These are phyloP conservation scores for Helianthus tuberosus DNA, from an alignment of 129 eudicot species.

Conservation along the genomic window DNA sequence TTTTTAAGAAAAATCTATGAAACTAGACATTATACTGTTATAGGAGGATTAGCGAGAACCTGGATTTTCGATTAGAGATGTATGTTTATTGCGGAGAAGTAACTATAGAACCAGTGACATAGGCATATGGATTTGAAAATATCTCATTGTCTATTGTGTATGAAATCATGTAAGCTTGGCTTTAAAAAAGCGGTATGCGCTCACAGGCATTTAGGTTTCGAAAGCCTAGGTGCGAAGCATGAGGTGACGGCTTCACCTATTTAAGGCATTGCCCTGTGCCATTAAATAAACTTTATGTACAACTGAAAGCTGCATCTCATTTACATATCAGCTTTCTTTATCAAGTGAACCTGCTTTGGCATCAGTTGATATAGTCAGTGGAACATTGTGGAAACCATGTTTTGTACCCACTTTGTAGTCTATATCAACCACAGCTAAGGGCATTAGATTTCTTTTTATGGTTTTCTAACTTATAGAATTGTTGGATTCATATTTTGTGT, in stretches of 20 bases:
- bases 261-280: not conserved
- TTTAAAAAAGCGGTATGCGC: not conserved
- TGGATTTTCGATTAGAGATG: too few relatives aligned
- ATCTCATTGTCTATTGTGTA: constrained; percentile 2
- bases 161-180: not conserved
- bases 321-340: not conserved
- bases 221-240: too few relatives aligned
- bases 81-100: too few relatives aligned
- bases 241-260: not conserved
- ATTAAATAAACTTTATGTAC: not conserved
- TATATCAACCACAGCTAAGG: constrained; percentile 11
- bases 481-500: constrained; percentile 5
- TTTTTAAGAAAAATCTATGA: too few relatives aligned
- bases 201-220: not conserved
- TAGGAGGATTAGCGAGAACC: too few relatives aligned
- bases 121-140: not conserved
- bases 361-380: not conserved
- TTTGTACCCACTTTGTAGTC: constrained; percentile 1
- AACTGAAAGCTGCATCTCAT: not conserved
- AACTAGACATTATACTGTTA: too few relatives aligned
- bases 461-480: not conserved
- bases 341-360: constrained; percentile 12
- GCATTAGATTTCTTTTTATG: not conserved
- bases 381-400: not conserved
- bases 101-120: too few relatives aligned